Conservation (phyloP, 2,329 filamentous ascomycete genomes). For the Cordyceps sp. region DNA sequence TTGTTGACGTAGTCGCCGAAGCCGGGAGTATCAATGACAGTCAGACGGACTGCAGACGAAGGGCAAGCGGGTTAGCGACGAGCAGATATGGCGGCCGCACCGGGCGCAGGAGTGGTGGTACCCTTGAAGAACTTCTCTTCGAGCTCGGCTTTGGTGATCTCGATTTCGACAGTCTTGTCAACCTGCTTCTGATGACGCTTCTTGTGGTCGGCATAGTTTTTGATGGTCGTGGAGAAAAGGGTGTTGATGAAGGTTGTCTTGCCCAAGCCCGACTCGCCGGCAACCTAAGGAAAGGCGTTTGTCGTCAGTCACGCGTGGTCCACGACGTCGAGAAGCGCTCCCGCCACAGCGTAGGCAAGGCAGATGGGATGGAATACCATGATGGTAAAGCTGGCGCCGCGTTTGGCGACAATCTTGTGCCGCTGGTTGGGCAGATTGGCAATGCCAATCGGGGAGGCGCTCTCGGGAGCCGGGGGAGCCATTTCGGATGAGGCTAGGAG, state of each 20-base stretch:
- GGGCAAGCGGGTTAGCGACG: no score
- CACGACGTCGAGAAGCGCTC: no score
- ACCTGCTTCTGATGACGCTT: constrained; percentile 98
- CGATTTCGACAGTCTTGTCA: constrained; percentile 99
- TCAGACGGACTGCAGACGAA: constrained; percentile 61
- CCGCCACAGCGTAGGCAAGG: background rate
- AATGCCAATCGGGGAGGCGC: constrained; percentile 55
- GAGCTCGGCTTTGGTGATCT: constrained; percentile 98
- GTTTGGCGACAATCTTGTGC: constrained; percentile 61
- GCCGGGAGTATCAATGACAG: constrained; percentile 95
- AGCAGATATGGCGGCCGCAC: background rate
- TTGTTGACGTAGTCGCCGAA: constrained; percentile 99
- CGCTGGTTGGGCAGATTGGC: constrained; percentile 59
- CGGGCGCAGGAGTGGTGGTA: constrained; percentile 22
- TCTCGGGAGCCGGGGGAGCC: constrained; percentile 41
- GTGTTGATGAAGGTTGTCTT: constrained; percentile 99
- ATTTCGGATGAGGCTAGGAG: constrained; percentile 20
- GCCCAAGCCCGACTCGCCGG: constrained; percentile 93
- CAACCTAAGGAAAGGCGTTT: constrained; percentile 62
- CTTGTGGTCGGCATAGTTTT: constrained; percentile 99
- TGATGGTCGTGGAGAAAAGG: constrained; percentile 98
- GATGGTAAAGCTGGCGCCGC: constrained; percentile 96
- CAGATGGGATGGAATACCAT: constrained; percentile 48
- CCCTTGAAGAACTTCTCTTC: constrained; percentile 99
- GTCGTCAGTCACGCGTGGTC: constrained; percentile 1